Evolutionary conservation across 2,329 filamentous ascomycete genomes (phyloP).

Genomic region (Diaporthe aspalathi): DNA sequence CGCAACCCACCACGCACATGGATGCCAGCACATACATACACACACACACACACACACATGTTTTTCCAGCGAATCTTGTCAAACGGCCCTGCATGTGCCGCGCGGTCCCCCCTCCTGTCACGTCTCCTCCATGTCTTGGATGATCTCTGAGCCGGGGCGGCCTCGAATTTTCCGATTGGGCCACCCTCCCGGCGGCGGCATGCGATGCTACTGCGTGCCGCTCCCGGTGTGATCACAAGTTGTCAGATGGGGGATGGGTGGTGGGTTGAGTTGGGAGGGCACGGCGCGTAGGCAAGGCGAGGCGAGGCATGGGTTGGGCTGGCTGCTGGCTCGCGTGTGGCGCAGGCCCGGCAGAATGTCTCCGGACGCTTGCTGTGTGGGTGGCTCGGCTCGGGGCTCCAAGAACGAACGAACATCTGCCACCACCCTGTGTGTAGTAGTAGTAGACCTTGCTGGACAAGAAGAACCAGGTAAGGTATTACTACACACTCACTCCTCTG

Average conservation of each 20-base stretch:
- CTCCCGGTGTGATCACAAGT: conserved; percentile 28
- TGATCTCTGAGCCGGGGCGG: conserved; percentile 12
- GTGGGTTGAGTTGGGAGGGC: not conserved
- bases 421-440: not conserved
- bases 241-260: conserved; percentile 1
- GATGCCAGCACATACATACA: too few species aligned
- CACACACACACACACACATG: not conserved
- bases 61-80: conserved; percentile 8
- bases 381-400: too few species aligned
- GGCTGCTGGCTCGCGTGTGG: not conserved
- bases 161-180: conserved; percentile 29
- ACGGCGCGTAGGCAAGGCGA: conserved; percentile 16
- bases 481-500: not conserved
- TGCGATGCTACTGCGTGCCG: conserved; percentile 33
- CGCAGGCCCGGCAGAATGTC: not conserved
- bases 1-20: not conserved
- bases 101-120: conserved; percentile 26
- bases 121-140: conserved; percentile 27
- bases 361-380: too few species aligned
- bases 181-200: not conserved
- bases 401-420: not conserved
- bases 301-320: too few species aligned
- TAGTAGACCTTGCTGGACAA: too few species aligned
- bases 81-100: conserved; percentile 15
- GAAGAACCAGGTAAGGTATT: too few species aligned